These are phyloP conservation scores for Fistulina hepatica DNA, from an alignment of 1,284 basidiomycete genomes.

Conservation along the genomic window DNA sequence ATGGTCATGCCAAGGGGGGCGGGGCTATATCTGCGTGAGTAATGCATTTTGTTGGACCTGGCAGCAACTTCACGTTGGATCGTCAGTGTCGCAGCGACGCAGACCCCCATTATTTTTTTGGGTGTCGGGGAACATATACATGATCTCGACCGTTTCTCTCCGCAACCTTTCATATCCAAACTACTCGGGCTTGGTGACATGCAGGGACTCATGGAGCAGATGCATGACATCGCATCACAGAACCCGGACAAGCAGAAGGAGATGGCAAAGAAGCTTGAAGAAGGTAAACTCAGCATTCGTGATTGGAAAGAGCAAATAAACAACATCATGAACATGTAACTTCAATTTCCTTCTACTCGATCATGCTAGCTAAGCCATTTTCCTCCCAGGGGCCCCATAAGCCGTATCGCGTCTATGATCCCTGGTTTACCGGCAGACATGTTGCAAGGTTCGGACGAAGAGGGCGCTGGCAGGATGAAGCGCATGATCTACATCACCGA, in stretches of 20 bases:
- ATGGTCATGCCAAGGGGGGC: slow-evolving; percentile 98
- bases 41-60: slow-evolving; percentile 2
- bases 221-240: slow-evolving; percentile 88
- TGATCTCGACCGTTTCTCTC: slow-evolving; percentile 92
- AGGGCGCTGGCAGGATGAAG: slow-evolving; percentile 86
- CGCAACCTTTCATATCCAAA: slow-evolving; percentile 96
- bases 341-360: too few species aligned
- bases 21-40: slow-evolving; percentile 97
- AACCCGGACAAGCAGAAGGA: slow-evolving; percentile 97
- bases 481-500: slow-evolving; percentile 99
- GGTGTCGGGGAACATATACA: slow-evolving; percentile 96
- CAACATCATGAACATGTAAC: slow-evolving; percentile 96
- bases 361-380: not conserved
- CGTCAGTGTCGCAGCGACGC: slow-evolving; percentile 87
- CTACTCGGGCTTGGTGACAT: slow-evolving; percentile 93
- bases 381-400: slow-evolving; percentile 77
- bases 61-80: slow-evolving; percentile 11
- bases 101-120: slow-evolving; percentile 97
- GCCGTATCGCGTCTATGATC: slow-evolving; percentile 98
- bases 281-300: slow-evolving; percentile 92
- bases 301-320: slow-evolving; percentile 98
- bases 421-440: slow-evolving; percentile 89
- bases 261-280: slow-evolving; percentile 96
- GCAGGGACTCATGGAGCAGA: slow-evolving; percentile 94
- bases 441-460: slow-evolving; percentile 85